Percentiles rank a stretch among this genome's conserved stretches.
These are phyloP conservation scores for grape (Vitis vinifera) DNA, from an alignment of 164 flowering plant species.

Conservation along the genomic window ASM3070453v1 NC_081809.1:517001-517500, in stretches of 20 bases:
- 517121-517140: conserved; percentile 87
- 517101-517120: conserved; percentile 57
- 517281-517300: too few relatives aligned
- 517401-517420: conserved; percentile 82
- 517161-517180: neutral
- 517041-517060: conserved; percentile 62
- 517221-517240: too few relatives aligned
- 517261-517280: too few relatives aligned
- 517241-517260: too few relatives aligned
- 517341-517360: too few relatives aligned
- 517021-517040: conserved; percentile 47
- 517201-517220: too few relatives aligned
- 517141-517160: neutral
- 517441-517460: conserved; percentile 60
- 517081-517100: conserved; percentile 60
- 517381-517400: conserved; percentile 56
- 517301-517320: too few relatives aligned
- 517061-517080: conserved; percentile 63
- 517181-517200: too few relatives aligned
- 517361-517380: too few relatives aligned
- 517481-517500: neutral
- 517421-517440: conserved; percentile 73
- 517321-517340: too few relatives aligned
- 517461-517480: conserved; percentile 60
- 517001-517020: conserved; percentile 89